Evolutionary conservation across 75 land plant species (phyloP).

Genomic region (Adiantum capillusveneris): DNA sequence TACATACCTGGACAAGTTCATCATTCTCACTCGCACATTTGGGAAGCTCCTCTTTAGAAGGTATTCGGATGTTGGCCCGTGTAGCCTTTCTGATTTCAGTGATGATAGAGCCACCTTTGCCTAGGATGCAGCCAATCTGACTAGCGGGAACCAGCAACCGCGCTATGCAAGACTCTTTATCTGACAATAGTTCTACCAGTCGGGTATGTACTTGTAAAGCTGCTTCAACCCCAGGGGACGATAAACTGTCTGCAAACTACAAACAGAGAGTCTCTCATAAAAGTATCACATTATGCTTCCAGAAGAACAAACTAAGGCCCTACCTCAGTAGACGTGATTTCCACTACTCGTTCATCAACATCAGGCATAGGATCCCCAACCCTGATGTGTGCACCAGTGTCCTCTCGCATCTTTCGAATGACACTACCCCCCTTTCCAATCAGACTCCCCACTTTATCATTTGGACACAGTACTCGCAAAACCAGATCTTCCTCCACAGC

Average conservation of each 20-base stretch:
- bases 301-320: slow-evolving; percentile 4
- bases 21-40: slow-evolving; percentile 53
- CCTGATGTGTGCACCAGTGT: slow-evolving; percentile 73
- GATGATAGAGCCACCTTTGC: slow-evolving; percentile 72
- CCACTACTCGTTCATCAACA: slow-evolving; percentile 60
- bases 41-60: slow-evolving; percentile 61
- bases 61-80: slow-evolving; percentile 57
- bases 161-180: slow-evolving; percentile 19
- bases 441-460: slow-evolving; percentile 58
- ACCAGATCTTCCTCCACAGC: slow-evolving; percentile 30
- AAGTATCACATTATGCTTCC: not conserved
- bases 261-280: slow-evolving; percentile 1
- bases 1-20: slow-evolving; percentile 70
- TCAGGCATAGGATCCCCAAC: slow-evolving; percentile 45
- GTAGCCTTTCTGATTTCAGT: slow-evolving; percentile 71
- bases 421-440: slow-evolving; percentile 79
- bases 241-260: slow-evolving; percentile 51
- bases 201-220: slow-evolving; percentile 53
- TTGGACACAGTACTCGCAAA: slow-evolving; percentile 54
- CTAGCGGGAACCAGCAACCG: slow-evolving; percentile 61
- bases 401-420: slow-evolving; percentile 46
- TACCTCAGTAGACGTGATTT: slow-evolving; percentile 59
- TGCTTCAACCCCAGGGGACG: slow-evolving; percentile 60
- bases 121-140: slow-evolving; percentile 74
- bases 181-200: slow-evolving; percentile 28